Conservation (phyloP, 768 basidiomycete species). For the Suillus decipiens region DNA sequence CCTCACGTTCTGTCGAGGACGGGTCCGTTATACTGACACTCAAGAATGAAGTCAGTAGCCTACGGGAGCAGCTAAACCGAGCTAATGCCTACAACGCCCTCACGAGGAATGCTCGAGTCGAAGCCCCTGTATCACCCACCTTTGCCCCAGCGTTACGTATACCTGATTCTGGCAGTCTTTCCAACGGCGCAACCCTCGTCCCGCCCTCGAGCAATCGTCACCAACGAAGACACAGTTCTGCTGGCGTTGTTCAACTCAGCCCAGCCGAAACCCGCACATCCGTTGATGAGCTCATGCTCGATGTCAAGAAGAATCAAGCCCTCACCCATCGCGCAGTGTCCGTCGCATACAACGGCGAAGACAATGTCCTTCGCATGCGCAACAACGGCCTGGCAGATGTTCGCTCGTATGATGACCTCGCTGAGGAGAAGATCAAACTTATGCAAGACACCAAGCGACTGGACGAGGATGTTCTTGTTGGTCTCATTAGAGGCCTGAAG, state of each 20-base stretch:
- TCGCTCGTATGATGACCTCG: constrained; percentile 79
- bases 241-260: constrained; percentile 68
- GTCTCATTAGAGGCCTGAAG: constrained; percentile 88
- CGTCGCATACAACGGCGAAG: constrained; percentile 84
- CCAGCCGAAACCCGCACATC: constrained; percentile 70
- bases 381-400: constrained; percentile 71
- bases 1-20: constrained; percentile 76
- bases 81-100: constrained; percentile 91
- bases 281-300: constrained; percentile 75
- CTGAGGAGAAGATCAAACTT: constrained; percentile 92
- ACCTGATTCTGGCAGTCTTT: constrained; percentile 40
- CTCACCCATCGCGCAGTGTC: constrained; percentile 84
- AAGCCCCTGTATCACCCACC: constrained; percentile 81
- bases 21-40: constrained; percentile 83
- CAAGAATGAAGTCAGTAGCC: constrained; percentile 87
- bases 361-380: constrained; percentile 66
- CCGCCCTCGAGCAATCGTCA: constrained; percentile 51
- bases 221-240: constrained; percentile 84
- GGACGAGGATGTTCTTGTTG: constrained; percentile 92
- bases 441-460: constrained; percentile 89
- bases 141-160: constrained; percentile 79
- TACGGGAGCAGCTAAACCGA: constrained; percentile 94
- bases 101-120: constrained; percentile 68
- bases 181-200: constrained; percentile 46
- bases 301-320: constrained; percentile 69